phyloP scores from a whole-genome alignment of 495 filamentous ascomycete species.

The Talaromyces ruber region DNA sequence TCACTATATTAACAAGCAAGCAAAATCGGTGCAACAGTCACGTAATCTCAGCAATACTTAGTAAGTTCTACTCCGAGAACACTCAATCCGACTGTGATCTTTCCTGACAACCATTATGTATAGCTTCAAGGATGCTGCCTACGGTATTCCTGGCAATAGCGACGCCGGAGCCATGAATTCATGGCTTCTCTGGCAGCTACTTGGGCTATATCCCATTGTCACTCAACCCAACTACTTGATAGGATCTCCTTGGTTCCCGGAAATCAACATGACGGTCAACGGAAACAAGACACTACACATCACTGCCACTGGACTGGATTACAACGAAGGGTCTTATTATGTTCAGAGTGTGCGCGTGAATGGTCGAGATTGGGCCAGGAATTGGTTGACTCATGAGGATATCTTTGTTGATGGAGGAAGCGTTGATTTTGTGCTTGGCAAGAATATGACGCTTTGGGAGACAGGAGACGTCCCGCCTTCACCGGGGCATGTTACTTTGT shows the following conservation, averaged over 20 bases:
- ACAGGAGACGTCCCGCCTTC: slow-evolving; percentile 50
- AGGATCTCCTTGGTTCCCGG: slow-evolving; percentile 52
- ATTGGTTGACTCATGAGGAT: slow-evolving; percentile 57
- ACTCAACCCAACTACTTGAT: slow-evolving; percentile 59
- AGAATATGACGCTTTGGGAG: slow-evolving; percentile 44
- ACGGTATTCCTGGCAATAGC: slow-evolving; percentile 57
- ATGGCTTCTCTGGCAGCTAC: slow-evolving; percentile 61
- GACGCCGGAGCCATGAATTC: slow-evolving; percentile 66
- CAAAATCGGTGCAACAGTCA: slow-evolving; percentile 46
- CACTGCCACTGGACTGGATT: slow-evolving; percentile 40
- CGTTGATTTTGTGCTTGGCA: slow-evolving; percentile 54
- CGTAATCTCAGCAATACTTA: slow-evolving; percentile 45
- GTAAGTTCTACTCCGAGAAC: slow-evolving; percentile 26
- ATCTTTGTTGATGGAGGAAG: slow-evolving; percentile 54
- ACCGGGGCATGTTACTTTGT: slow-evolving; percentile 19
- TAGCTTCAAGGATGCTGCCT: slow-evolving; percentile 29
- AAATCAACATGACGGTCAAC: slow-evolving; percentile 49
- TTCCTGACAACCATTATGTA: not conserved
- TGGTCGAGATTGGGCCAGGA: slow-evolving; percentile 29
- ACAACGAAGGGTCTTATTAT: slow-evolving; percentile 28
- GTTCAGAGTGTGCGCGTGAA: slow-evolving; percentile 41
- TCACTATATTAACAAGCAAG: slow-evolving; percentile 57
- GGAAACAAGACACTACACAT: slow-evolving; percentile 47
- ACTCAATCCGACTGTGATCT: not conserved
- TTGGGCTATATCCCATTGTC: slow-evolving; percentile 61